phyloP scores from a whole-genome alignment of 306 rosid species.

The Nissolia schottii region DNA sequence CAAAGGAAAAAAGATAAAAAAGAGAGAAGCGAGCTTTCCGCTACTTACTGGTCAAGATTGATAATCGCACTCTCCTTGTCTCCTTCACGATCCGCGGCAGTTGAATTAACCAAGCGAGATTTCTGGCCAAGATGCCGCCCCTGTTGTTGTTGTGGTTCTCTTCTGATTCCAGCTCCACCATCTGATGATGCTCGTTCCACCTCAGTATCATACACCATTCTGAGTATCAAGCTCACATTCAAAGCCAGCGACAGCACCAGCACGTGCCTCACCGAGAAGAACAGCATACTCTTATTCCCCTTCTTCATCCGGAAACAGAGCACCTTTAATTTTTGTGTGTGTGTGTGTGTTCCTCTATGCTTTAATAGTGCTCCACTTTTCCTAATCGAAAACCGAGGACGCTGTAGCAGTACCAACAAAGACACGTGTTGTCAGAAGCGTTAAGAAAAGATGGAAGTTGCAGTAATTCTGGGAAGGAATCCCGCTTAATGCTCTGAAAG shows the following conservation, averaged over 20 bases:
- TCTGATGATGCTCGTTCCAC: conserved; percentile 5
- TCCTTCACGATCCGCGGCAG: conserved; percentile 25
- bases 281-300: conserved; percentile 24
- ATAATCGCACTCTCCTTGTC: conserved; percentile 39
- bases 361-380: neutral
- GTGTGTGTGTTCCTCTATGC: neutral
- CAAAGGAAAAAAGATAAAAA: neutral
- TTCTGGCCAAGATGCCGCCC: conserved; percentile 11
- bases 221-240: conserved; percentile 53
- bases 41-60: conserved; percentile 88
- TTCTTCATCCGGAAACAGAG: conserved; percentile 27
- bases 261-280: conserved; percentile 48
- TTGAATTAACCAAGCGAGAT: conserved; percentile 15
- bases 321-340: too few species aligned
- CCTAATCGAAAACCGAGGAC: neutral
- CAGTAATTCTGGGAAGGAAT: too few species aligned
- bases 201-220: conserved; percentile 29
- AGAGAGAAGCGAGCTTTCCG: neutral
- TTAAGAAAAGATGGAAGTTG: too few species aligned
- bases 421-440: too few species aligned
- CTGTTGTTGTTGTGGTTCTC: too few species aligned
- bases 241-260: conserved; percentile 65
- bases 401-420: too few species aligned
- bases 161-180: neutral
- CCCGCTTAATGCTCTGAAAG: too few species aligned